These are phyloP conservation scores for Penicillium samsonianum DNA, from an alignment of 495 filamentous ascomycete species.

Conservation along the genomic window DNA sequence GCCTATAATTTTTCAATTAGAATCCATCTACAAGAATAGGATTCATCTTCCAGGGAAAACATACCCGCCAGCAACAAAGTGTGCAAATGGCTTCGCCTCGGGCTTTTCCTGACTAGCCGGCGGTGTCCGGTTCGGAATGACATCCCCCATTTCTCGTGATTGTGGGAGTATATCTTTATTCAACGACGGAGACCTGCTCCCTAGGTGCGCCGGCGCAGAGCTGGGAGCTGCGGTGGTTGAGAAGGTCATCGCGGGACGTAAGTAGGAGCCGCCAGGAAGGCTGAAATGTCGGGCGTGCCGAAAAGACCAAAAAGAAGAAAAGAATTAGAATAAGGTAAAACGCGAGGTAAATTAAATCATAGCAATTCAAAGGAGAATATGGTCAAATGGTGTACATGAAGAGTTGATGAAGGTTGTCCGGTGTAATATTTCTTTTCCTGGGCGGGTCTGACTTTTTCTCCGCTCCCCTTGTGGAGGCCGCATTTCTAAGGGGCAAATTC, in stretches of 20 bases:
- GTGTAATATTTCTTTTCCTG: constrained; percentile 12
- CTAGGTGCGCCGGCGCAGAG: constrained; percentile 35
- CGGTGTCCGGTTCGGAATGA: constrained; percentile 44
- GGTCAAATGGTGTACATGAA: constrained; percentile 8
- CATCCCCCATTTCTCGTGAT: constrained; percentile 63
- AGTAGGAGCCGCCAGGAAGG: constrained; percentile 3
- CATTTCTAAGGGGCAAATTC: constrained; percentile 10
- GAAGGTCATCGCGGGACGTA: constrained; percentile 19
- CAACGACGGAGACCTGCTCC: constrained; percentile 7
- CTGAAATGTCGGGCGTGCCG: background rate
- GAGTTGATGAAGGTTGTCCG: background rate
- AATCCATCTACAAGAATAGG: too few relatives aligned
- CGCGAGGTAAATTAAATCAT: constrained; percentile 2
- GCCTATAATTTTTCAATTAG: constrained; percentile 41
- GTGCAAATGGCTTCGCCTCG: constrained; percentile 79
- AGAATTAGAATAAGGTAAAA: background rate
- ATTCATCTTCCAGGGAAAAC: too few relatives aligned
- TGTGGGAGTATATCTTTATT: constrained; percentile 35
- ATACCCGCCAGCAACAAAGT: constrained; percentile 86
- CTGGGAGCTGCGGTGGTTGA: constrained; percentile 23
- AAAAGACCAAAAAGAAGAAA: background rate
- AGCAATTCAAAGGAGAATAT: background rate
- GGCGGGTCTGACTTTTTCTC: constrained; percentile 8
- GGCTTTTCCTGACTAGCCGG: constrained; percentile 44
- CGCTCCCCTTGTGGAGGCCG: constrained; percentile 6